phyloP scores from a whole-genome alignment of 2,329 filamentous ascomycete genomes.

The Aspergillus brunneoviolaceus region DNA sequence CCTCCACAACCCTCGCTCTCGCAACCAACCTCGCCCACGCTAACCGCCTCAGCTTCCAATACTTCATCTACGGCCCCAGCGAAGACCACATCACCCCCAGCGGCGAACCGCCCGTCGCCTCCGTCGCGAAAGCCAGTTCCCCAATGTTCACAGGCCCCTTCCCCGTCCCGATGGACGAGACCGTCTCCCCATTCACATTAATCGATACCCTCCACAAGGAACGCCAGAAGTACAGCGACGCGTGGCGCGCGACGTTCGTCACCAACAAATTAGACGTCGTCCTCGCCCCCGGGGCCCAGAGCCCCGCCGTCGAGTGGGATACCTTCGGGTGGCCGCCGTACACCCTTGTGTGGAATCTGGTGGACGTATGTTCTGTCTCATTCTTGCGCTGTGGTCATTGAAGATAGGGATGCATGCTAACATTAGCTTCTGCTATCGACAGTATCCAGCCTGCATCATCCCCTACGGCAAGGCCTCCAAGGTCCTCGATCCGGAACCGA shows the following conservation, averaged over 20 bases:
- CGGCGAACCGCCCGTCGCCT: slow-evolving; percentile 48
- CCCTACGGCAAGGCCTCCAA: slow-evolving; percentile 47
- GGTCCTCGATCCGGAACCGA: slow-evolving; percentile 36
- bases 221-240: slow-evolving; percentile 33
- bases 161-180: slow-evolving; percentile 23
- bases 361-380: slow-evolving; percentile 46
- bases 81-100: slow-evolving; percentile 35
- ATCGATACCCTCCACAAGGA: slow-evolving; percentile 46
- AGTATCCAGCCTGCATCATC: slow-evolving; percentile 55
- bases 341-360: slow-evolving; percentile 53
- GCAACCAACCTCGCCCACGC: slow-evolving; percentile 29
- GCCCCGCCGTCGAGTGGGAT: slow-evolving; percentile 54
- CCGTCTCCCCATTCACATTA: slow-evolving; percentile 34
- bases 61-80: slow-evolving; percentile 34
- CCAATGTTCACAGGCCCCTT: slow-evolving; percentile 32
- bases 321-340: slow-evolving; percentile 40
- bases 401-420: background rate
- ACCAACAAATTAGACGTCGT: slow-evolving; percentile 52
- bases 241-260: slow-evolving; percentile 46
- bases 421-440: background rate
- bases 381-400: too few species aligned
- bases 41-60: slow-evolving; percentile 41
- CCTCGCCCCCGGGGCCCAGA: slow-evolving; percentile 51
- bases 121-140: slow-evolving; percentile 31
- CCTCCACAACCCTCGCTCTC: background rate